phyloP scores from a whole-genome alignment of 345 rosid genomes.

The Eucalyptus virginea region DNA sequence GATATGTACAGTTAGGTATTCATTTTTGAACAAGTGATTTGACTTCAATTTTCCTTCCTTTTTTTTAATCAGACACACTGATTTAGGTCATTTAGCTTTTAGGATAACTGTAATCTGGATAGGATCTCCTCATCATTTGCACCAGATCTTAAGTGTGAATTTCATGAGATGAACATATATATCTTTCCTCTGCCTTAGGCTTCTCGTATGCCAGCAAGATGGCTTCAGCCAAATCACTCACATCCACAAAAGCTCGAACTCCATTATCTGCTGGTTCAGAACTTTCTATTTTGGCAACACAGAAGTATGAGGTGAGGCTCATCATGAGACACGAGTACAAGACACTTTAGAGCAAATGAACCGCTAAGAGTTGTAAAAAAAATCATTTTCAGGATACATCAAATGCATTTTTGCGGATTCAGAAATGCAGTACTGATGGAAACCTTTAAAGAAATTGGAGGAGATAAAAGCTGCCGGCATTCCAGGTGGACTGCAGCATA shows the following conservation, averaged over 20 bases:
- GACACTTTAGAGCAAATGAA: neutral
- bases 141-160: constrained; percentile 8
- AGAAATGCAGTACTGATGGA: neutral
- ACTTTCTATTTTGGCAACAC: constrained; percentile 7
- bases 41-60: neutral
- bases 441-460: constrained; percentile 27
- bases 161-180: constrained; percentile 21
- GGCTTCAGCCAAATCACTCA: constrained; percentile 32
- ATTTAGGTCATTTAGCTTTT: constrained; percentile 11
- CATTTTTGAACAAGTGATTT: neutral
- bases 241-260: constrained; percentile 24
- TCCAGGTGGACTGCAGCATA: constrained; percentile 36
- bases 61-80: neutral
- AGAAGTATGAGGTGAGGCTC: neutral
- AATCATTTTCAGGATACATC: neutral
- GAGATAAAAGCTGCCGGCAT: constrained; percentile 27
- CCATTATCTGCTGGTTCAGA: constrained; percentile 14
- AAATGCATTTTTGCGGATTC: neutral
- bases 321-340: neutral
- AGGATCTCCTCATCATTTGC: constrained; percentile 15
- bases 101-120: constrained; percentile 22
- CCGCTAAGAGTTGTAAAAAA: neutral
- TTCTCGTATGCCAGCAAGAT: constrained; percentile 29
- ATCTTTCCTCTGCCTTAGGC: constrained; percentile 31
- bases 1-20: neutral